Evolutionary conservation across 2,329 filamentous ascomycete species (phyloP).

Genomic region (Nemania abortiva): DNA sequence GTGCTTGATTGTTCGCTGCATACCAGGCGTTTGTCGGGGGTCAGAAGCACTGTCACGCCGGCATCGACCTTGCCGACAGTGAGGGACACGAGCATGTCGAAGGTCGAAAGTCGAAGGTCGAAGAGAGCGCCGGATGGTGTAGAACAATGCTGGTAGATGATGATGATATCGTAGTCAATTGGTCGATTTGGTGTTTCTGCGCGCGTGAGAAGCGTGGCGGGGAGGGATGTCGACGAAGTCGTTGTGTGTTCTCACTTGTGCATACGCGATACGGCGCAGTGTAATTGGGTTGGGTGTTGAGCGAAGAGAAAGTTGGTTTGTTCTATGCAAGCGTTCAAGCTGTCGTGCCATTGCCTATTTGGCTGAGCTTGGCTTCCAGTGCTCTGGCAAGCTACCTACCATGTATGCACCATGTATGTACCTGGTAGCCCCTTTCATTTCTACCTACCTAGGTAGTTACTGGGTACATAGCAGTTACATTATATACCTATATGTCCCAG

Average conservation of each 20-base stretch:
- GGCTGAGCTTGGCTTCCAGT: not conserved
- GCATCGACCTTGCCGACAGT: slow-evolving; percentile 99
- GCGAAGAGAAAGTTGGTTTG: not conserved
- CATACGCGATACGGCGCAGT: not conserved
- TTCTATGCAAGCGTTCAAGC: not conserved
- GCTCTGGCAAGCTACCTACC: not conserved
- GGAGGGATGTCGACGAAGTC: not conserved
- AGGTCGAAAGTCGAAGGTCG: not conserved
- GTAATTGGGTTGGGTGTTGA: not conserved
- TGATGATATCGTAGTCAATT: slow-evolving; percentile 2
- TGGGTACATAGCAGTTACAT: too few relatives aligned
- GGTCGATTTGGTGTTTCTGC: not conserved
- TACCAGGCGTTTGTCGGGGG: slow-evolving; percentile 96
- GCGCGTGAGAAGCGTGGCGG: not conserved
- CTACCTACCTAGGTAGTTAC: too few relatives aligned
- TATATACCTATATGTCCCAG: too few relatives aligned
- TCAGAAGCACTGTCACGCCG: slow-evolving; percentile 95
- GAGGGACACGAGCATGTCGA: slow-evolving; percentile 90
- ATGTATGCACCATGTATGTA: too few relatives aligned
- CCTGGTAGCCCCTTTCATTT: too few relatives aligned
- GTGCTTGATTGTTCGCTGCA: not conserved
- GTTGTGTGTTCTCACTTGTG: not conserved
- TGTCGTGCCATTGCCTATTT: not conserved
- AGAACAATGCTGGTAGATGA: not conserved
- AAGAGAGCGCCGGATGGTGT: not conserved